Evolutionary conservation across 768 basidiomycete genomes (phyloP).

Genomic region (Sistotremastrum niveocremeum): DNA sequence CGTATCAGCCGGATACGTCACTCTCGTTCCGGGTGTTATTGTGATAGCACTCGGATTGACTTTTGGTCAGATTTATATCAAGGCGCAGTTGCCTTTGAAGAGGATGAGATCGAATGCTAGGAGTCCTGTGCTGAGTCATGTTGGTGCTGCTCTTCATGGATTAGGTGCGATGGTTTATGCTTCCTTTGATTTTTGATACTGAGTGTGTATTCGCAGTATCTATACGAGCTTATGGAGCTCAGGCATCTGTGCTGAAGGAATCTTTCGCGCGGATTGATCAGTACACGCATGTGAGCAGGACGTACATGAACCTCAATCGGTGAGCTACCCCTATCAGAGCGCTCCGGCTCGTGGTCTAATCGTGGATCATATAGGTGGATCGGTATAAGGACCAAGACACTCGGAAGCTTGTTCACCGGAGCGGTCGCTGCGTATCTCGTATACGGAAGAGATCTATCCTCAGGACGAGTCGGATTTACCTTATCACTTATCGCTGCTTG

Average conservation of each 20-base stretch:
- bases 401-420: constrained; percentile 25
- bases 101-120: constrained; percentile 21
- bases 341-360: constrained; percentile 13
- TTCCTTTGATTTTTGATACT: background rate
- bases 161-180: background rate
- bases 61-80: constrained; percentile 22
- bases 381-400: constrained; percentile 22
- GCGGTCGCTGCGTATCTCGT: constrained; percentile 1
- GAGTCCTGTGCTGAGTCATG: constrained; percentile 14
- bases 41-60: constrained; percentile 14
- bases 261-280: constrained; percentile 18
- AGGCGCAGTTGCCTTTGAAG: constrained; percentile 24
- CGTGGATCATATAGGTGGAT: constrained; percentile 16
- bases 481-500: constrained; percentile 4
- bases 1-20: background rate
- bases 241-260: constrained; percentile 15
- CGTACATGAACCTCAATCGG: constrained; percentile 16
- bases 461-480: constrained; percentile 3
- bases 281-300: constrained; percentile 11
- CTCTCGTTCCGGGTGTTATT: constrained; percentile 4
- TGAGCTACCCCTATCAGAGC: no score
- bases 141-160: constrained; percentile 2
- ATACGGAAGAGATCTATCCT: background rate
- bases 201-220: constrained; percentile 9
- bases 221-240: constrained; percentile 24